Evolutionary conservation across 306 rosid genomes (phyloP), one percentile per base, ranked within the genome.

Genomic region (Vigna trinervia): DNA sequence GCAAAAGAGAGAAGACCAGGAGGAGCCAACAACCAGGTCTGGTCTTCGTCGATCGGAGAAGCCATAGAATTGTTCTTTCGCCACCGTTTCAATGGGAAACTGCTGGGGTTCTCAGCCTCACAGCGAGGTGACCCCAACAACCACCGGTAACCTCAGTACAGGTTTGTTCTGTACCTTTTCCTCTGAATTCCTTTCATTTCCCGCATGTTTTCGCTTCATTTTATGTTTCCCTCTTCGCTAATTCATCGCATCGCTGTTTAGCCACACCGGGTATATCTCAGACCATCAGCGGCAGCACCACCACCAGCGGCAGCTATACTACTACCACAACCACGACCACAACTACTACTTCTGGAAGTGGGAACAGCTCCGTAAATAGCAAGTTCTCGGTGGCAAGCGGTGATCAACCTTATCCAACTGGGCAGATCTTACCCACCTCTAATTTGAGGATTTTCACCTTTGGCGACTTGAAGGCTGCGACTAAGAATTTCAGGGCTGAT

Each of bases 401-500:
- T 0, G 92, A 80, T 23, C 89, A 87, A 45, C 56, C 26, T 75
- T 84, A 46, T 70, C 85, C 90, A 15, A 43, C 78, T 59, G 98
- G 99, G 39, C 89, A 81, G 86, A 96, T 91, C 85, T 80, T 92
- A 51, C 92, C 97, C 38, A 20, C 87, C n/a, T 78, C 97, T 19
- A 89, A 85, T 80, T 74, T 93, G 81, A 93, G 92, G 90, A 52
- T 81, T 58, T 90, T 90, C 81, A 70, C 94, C 75, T 96, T 83
- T 72, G 87, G 88, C 0, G 97, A 96, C 74, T 74, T 96, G 79
- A 96, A 77, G 63, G 68, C 71, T 71, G 93, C 99, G 13, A 91
- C 99, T 71, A 93, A 59, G 81, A 91, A 90, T 86, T 96, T 96
- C 85, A 89, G 83, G 85, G 8, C 82, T 23, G 99, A 96, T 46